Percentiles rank a stretch among this genome's conserved stretches.
Evolutionary conservation across 1,139 yeast species (phyloP).

Genomic region (Debaryomycetaceae sp.): DNA sequence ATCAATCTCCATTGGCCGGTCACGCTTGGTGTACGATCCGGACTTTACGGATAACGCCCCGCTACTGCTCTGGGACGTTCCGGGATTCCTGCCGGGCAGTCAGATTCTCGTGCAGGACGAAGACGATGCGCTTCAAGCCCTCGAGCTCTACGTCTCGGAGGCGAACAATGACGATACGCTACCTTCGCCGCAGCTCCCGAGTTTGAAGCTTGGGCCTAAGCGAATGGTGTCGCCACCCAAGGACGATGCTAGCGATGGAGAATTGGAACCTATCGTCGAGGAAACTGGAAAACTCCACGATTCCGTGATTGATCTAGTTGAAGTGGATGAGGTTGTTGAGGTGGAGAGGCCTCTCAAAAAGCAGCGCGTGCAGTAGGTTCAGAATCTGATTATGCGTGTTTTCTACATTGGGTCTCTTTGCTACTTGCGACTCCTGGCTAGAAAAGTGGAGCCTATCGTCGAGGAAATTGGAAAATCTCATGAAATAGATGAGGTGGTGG

Average conservation of each 20-base stretch:
- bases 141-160: conserved; percentile 52
- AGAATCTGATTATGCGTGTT: no score
- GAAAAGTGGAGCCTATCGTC: background rate
- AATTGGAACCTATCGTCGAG: background rate
- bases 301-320: background rate
- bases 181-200: conserved; percentile 10
- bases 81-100: conserved; percentile 47
- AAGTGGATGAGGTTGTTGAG: conserved; percentile 1
- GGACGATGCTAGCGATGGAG: background rate
- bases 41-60: conserved; percentile 78
- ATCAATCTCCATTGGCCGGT: conserved; percentile 47
- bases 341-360: conserved; percentile 2
- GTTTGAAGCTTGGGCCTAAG: conserved; percentile 12
- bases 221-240: background rate
- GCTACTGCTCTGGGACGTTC: conserved; percentile 36
- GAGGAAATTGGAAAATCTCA: background rate
- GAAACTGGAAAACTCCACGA: background rate
- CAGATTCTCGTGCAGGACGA: conserved; percentile 70
- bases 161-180: conserved; percentile 6
- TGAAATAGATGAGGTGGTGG: no score
- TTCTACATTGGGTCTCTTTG: background rate
- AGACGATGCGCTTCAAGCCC: conserved; percentile 51
- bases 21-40: conserved; percentile 64
- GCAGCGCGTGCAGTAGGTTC: conserved; percentile 2
- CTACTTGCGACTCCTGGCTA: background rate